Evolutionary conservation across 2,329 filamentous ascomycete genomes (phyloP).

Genomic region (Microsporum ferrugineum): DNA sequence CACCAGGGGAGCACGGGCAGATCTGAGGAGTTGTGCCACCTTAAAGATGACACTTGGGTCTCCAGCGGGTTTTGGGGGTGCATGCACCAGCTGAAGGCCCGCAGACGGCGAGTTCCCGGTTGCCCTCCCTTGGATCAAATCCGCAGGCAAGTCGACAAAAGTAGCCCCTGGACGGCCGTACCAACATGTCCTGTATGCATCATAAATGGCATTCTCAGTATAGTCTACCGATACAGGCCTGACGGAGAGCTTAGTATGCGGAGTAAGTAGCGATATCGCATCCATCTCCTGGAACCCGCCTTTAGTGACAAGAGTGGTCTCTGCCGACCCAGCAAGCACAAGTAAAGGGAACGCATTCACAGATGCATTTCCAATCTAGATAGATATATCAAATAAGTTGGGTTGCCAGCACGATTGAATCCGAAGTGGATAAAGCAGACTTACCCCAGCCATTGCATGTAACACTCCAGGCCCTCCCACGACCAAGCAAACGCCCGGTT

Average conservation of each 20-base stretch:
- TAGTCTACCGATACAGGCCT: conserved; percentile 37
- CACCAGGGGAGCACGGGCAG: conserved; percentile 41
- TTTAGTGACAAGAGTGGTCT: conserved; percentile 42
- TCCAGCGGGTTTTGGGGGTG: conserved; percentile 35
- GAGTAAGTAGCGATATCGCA: conserved; percentile 41
- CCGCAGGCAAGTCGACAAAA: conserved; percentile 46
- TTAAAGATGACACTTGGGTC: conserved; percentile 35
- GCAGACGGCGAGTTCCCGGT: conserved; percentile 17
- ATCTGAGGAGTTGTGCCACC: conserved; percentile 36
- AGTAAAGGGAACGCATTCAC: conserved; percentile 47
- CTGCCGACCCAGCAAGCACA: conserved; percentile 43
- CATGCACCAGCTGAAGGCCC: conserved; percentile 23
- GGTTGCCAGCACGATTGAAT: neutral
- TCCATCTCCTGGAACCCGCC: conserved; percentile 49
- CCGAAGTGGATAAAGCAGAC: conserved; percentile 14
- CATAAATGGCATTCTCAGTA: conserved; percentile 38
- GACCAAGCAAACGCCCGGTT: conserved; percentile 46
- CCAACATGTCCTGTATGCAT: conserved; percentile 43
- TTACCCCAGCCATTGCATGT: conserved; percentile 46
- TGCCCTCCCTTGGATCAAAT: conserved; percentile 40
- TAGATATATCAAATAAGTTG: neutral
- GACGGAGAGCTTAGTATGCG: conserved; percentile 43
- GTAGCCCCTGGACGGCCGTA: conserved; percentile 44
- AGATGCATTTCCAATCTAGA: conserved; percentile 39
- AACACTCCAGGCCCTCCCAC: conserved; percentile 49